Conservation (phyloP, 148 eudicot species). For the Mesembryanthemum crystallinum region DNA sequence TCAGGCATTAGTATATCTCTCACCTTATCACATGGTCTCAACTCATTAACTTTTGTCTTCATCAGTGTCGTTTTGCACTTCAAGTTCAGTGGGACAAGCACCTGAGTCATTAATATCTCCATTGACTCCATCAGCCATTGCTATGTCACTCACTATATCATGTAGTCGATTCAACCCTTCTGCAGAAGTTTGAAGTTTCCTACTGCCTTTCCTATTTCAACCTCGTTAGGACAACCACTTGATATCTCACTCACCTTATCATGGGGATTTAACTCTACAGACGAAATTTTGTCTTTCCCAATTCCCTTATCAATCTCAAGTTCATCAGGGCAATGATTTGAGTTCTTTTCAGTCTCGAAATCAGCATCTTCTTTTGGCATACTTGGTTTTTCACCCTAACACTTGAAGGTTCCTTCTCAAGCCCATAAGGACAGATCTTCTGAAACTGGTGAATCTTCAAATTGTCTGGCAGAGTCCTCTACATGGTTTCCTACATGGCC, state of each 20-base stretch:
- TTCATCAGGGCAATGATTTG: slow-evolving; percentile 29
- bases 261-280: slow-evolving; percentile 18
- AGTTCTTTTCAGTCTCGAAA: slow-evolving; percentile 18
- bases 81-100: slow-evolving; percentile 4
- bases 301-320: slow-evolving; percentile 13
- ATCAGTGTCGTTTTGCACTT: no score
- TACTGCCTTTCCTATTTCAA: not conserved
- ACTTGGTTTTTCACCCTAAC: slow-evolving; percentile 20
- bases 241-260: slow-evolving; percentile 4
- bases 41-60: no score
- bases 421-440: no score
- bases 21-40: not conserved
- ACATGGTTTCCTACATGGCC: slow-evolving; percentile 59
- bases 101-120: slow-evolving; percentile 3
- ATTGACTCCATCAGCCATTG: slow-evolving; percentile 1
- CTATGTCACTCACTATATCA: slow-evolving; percentile 5
- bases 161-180: not conserved
- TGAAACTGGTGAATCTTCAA: slow-evolving; percentile 27
- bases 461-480: slow-evolving; percentile 33
- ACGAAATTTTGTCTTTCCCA: slow-evolving; percentile 18
- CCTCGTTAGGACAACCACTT: not conserved
- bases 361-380: slow-evolving; percentile 17
- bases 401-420: slow-evolving; percentile 16
- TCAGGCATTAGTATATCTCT: slow-evolving; percentile 7
- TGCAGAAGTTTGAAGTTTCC: slow-evolving; percentile 8